These are phyloP conservation scores for Daldinia loculata DNA, from an alignment of 495 filamentous ascomycete genomes.

Conservation along the genomic window DNA sequence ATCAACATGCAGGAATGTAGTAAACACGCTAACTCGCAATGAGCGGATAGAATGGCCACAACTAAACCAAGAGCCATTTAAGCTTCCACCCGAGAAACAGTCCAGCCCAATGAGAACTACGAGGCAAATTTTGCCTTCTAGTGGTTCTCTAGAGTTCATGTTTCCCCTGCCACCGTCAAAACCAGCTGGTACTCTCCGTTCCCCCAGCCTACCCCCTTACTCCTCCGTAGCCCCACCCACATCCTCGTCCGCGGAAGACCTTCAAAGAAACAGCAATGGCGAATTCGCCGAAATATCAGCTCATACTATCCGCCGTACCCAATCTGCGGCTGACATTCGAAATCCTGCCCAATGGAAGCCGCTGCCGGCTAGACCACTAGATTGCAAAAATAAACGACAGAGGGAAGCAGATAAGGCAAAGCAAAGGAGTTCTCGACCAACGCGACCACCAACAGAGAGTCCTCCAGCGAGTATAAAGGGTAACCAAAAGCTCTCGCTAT, in stretches of 20 bases:
- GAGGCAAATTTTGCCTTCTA: background rate
- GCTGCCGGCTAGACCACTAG: slow-evolving; percentile 13
- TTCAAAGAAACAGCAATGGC: background rate
- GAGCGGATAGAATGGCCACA: background rate
- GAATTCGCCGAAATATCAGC: background rate
- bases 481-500: background rate
- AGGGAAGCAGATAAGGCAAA: background rate
- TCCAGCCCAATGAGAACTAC: background rate
- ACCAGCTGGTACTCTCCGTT: background rate
- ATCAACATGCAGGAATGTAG: background rate
- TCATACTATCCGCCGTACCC: slow-evolving; percentile 8
- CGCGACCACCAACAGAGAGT: background rate
- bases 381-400: background rate
- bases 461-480: background rate
- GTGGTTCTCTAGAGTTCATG: background rate
- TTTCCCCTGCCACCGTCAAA: slow-evolving; percentile 26
- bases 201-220: slow-evolving; percentile 22
- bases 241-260: background rate
- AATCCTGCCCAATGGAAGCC: slow-evolving; percentile 15
- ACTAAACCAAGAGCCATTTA: background rate
- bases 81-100: background rate
- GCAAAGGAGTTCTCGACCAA: background rate
- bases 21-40: background rate
- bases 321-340: slow-evolving; percentile 7
- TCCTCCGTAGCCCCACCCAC: slow-evolving; percentile 4